These are phyloP conservation scores for Jamesozyma spencerorum DNA, from an alignment of 805 yeast genomes.

Conservation along the genomic window DNA sequence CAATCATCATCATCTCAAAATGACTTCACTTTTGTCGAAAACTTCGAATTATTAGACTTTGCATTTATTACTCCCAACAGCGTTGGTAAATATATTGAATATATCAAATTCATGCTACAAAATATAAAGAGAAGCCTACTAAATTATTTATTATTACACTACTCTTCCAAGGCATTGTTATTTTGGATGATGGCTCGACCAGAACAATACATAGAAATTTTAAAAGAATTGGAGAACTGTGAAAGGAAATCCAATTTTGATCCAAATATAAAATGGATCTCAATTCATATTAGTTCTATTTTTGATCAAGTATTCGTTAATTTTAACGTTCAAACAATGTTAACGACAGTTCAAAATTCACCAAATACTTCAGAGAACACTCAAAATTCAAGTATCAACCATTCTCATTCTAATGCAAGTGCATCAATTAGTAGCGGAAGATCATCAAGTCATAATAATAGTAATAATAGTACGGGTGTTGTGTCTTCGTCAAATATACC, in stretches of 20 bases:
- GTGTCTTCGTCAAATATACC: neutral
- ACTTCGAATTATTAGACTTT: slow-evolving; percentile 39
- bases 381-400: slow-evolving; percentile 2
- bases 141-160: slow-evolving; percentile 37
- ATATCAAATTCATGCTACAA: slow-evolving; percentile 32
- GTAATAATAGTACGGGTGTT: neutral
- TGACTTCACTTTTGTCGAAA: slow-evolving; percentile 9
- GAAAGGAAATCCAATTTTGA: slow-evolving; percentile 1
- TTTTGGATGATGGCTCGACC: slow-evolving; percentile 46
- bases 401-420: neutral
- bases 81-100: slow-evolving; percentile 32
- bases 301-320: slow-evolving; percentile 22
- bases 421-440: neutral
- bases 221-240: slow-evolving; percentile 3
- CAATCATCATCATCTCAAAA: neutral
- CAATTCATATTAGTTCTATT: slow-evolving; percentile 4
- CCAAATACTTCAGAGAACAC: no score
- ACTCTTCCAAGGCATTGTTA: slow-evolving; percentile 37
- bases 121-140: slow-evolving; percentile 37
- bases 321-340: slow-evolving; percentile 16
- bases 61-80: slow-evolving; percentile 34
- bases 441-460: neutral
- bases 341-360: slow-evolving; percentile 8
- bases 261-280: slow-evolving; percentile 1
- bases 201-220: slow-evolving; percentile 31